Evolutionary conservation across 257 asterid species (phyloP), one percentile per base, ranked within the genome.

Genomic region (Plectranthus barbatus): DNA sequence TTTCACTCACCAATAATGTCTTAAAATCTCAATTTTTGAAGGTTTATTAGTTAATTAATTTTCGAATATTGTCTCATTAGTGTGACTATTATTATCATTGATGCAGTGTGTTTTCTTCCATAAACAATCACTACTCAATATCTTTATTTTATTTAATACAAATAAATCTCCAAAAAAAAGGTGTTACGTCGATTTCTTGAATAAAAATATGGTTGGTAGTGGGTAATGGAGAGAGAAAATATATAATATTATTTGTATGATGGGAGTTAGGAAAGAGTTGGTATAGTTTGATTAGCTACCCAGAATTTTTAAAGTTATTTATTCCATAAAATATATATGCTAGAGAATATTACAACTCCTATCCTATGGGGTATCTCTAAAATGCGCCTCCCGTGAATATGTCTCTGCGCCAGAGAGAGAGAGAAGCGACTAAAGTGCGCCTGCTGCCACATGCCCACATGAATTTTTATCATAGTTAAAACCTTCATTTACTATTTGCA

Each of bases 261-360:
- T 42, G 26, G 20, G n/a, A 15, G 56, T 31, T 64, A 31, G 56
- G 56, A 26, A 57, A 11, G 46, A 66, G 73, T 72, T 60, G 73
- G 72, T 57, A 58, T 59, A 19, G 60, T 57, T 56, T 56, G 64
- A 58, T 74, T 52, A 71, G 68, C 73, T 61, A 77, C 77, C 73
- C 67, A 59, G 29, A 31, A 36, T 57, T 15, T 51, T 64, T 40
- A 40, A 29, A 10, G 39, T 42, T 15, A 40, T 47, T 41, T 7
- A 26, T 40, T 24, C 11, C 29, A 56, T 40, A 47, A 44, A 26
- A 21, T 23, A 56, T 11, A 60, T 57, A 31, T 26, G 24, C 46
- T 54, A 63, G 56, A 56, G 82, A 69, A 74, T 71, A 74, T 76
- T 66, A 15, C 67, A 65, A 68, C 24, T 51, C 62, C 78, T 12